Evolutionary conservation across 768 basidiomycete genomes (phyloP).

Genomic region (Hericium coralloides): DNA sequence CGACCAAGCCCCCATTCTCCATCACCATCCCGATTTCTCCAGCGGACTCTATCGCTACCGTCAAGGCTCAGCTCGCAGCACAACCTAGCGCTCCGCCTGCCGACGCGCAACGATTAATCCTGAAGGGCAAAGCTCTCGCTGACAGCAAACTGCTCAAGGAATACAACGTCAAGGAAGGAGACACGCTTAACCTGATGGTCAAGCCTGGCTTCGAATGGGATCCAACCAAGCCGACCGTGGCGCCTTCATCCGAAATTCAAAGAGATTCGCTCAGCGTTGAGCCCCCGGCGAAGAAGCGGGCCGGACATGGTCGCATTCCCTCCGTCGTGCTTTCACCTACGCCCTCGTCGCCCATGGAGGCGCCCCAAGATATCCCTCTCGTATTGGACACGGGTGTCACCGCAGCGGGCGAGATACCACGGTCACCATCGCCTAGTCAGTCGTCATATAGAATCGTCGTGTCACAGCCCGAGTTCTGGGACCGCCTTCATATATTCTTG

Average conservation of each 20-base stretch:
- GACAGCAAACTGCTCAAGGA: conserved; percentile 88
- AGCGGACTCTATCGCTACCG: conserved; percentile 73
- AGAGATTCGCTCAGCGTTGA: conserved; percentile 1
- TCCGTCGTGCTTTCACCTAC: conserved; percentile 75
- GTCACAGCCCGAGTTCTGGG: conserved; percentile 78
- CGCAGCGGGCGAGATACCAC: conserved; percentile 24
- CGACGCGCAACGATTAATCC: conserved; percentile 74
- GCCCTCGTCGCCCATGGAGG: conserved; percentile 40
- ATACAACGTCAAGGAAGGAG: conserved; percentile 74
- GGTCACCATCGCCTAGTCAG: conserved; percentile 19
- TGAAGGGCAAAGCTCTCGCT: conserved; percentile 91
- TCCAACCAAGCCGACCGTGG: conserved; percentile 30
- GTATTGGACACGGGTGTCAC: conserved; percentile 52
- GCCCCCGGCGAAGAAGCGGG: conserved; percentile 19
- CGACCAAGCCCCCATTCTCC: conserved; percentile 74
- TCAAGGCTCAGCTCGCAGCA: conserved; percentile 70
- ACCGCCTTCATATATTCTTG: conserved; percentile 54
- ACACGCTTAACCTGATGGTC: conserved; percentile 79
- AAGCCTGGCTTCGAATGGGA: conserved; percentile 71
- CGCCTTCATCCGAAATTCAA: conserved; percentile 13
- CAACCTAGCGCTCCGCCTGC: conserved; percentile 65
- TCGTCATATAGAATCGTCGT: conserved; percentile 52
- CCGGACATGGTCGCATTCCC: conserved; percentile 59
- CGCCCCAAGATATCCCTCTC: conserved; percentile 54
- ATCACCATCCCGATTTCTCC: conserved; percentile 66